Conservation (phyloP, 2,329 filamentous ascomycete species). For the Nigrospora oryzae region DNA sequence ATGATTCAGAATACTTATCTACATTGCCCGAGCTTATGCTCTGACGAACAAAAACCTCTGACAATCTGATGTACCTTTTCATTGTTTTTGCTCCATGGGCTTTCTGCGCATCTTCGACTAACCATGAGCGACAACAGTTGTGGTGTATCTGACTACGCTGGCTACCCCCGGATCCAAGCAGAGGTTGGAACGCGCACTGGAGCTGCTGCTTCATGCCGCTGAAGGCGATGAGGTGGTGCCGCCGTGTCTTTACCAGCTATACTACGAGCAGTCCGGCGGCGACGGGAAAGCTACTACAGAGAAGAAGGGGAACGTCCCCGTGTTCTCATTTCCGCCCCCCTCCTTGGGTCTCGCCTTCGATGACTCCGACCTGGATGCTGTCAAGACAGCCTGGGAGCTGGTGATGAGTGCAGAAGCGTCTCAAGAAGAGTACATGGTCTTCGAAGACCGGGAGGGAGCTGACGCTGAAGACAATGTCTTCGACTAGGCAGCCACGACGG, state of each 20-base stretch:
- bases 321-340: slow-evolving; percentile 49
- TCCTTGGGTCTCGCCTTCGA: slow-evolving; percentile 65
- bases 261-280: slow-evolving; percentile 42
- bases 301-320: slow-evolving; percentile 24
- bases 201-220: slow-evolving; percentile 9
- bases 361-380: slow-evolving; percentile 58
- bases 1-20: slow-evolving; percentile 99
- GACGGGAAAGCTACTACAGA: slow-evolving; percentile 14
- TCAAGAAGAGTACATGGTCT: slow-evolving; percentile 61
- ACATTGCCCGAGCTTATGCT: slow-evolving; percentile 92
- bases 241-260: slow-evolving; percentile 39
- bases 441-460: slow-evolving; percentile 62
- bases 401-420: slow-evolving; percentile 44
- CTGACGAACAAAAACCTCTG: slow-evolving; percentile 85
- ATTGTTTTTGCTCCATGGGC: slow-evolving; percentile 3
- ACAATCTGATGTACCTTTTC: slow-evolving; percentile 66
- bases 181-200: slow-evolving; percentile 13
- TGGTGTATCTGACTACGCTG: slow-evolving; percentile 32
- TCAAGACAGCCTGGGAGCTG: slow-evolving; percentile 62
- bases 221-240: slow-evolving; percentile 9
- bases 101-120: slow-evolving; percentile 3
- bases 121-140: slow-evolving; percentile 10
- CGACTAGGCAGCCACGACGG: slow-evolving; percentile 19
- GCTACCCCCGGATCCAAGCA: slow-evolving; percentile 22
- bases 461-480: slow-evolving; percentile 48